Percentiles rank a stretch among this genome's conserved stretches.
phyloP scores from a whole-genome alignment of 2,329 filamentous ascomycete species.

The Arthrobotrys musiformis region DNA sequence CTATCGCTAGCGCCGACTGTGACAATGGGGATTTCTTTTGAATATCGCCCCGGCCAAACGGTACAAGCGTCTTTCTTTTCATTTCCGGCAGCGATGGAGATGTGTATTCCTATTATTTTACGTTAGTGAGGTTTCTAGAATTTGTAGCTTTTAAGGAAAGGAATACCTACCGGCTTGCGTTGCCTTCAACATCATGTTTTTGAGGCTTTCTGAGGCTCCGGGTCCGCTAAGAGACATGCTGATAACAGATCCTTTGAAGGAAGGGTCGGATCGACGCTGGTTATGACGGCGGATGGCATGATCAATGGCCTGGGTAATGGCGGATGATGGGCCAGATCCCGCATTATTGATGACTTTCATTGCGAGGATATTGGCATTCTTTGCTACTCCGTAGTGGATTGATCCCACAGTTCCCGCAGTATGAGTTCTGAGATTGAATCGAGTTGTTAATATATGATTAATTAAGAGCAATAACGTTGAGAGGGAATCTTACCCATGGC shows the following conservation, averaged over 20 bases:
- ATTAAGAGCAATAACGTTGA: background rate
- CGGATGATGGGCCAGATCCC: slow-evolving; percentile 63
- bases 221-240: slow-evolving; percentile 70
- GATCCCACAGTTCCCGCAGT: slow-evolving; percentile 58
- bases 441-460: background rate
- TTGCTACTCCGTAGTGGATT: slow-evolving; percentile 65
- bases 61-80: slow-evolving; percentile 57
- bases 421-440: slow-evolving; percentile 51
- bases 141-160: background rate
- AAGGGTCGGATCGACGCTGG: slow-evolving; percentile 60
- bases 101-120: slow-evolving; percentile 59
- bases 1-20: slow-evolving; percentile 63
- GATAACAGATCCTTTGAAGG: slow-evolving; percentile 63
- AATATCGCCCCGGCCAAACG: slow-evolving; percentile 61
- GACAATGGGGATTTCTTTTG: slow-evolving; percentile 61
- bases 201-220: slow-evolving; percentile 47
- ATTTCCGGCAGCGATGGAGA: slow-evolving; percentile 64
- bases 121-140: background rate
- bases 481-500: slow-evolving; percentile 68
- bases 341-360: slow-evolving; percentile 64
- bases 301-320: slow-evolving; percentile 60
- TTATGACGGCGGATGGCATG: slow-evolving; percentile 65
- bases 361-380: slow-evolving; percentile 64
- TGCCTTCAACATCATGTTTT: background rate
- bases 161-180: background rate